Conservation (phyloP, 306 rosid genomes). For the Cucumis hystrix region DNA sequence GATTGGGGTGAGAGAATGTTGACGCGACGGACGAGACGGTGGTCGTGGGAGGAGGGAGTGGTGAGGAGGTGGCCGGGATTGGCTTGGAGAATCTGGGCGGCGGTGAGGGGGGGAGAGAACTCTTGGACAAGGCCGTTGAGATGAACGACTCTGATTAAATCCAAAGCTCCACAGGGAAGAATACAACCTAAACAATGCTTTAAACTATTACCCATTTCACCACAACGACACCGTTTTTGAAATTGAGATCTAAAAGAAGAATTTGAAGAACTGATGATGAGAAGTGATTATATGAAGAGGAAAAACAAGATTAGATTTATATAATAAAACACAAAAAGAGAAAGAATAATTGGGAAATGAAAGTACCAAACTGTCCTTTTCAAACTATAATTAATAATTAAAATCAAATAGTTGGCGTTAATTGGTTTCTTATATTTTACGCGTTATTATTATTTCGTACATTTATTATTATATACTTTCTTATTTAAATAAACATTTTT, state of each 20-base stretch:
- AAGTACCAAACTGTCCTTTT: constrained; percentile 6
- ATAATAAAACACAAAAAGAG: background rate
- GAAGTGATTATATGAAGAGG: background rate
- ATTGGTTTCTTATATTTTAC: background rate
- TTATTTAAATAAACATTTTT: background rate
- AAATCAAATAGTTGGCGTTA: background rate
- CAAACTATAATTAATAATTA: background rate
- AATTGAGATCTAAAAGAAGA: background rate
- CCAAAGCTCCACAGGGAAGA: constrained; percentile 91
- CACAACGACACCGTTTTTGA: background rate
- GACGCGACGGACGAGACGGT: constrained; percentile 62
- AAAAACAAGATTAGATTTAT: background rate
- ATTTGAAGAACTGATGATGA: background rate
- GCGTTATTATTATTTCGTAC: background rate
- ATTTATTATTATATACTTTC: background rate
- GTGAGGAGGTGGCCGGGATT: constrained; percentile 77
- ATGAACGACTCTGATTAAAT: constrained; percentile 81
- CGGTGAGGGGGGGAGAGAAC: constrained; percentile 50
- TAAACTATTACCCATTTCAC: constrained; percentile 72
- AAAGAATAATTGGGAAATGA: background rate
- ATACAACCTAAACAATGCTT: constrained; percentile 93
- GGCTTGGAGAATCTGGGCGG: constrained; percentile 61
- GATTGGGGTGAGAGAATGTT: constrained; percentile 70
- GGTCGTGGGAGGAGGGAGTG: constrained; percentile 52
- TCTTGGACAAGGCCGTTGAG: constrained; percentile 74